A percentile compares a stretch with the other conserved stretches of the same genome.
These are phyloP conservation scores for Claviceps africana DNA, from an alignment of 2,329 filamentous ascomycete genomes.

Conservation along the genomic window DNA sequence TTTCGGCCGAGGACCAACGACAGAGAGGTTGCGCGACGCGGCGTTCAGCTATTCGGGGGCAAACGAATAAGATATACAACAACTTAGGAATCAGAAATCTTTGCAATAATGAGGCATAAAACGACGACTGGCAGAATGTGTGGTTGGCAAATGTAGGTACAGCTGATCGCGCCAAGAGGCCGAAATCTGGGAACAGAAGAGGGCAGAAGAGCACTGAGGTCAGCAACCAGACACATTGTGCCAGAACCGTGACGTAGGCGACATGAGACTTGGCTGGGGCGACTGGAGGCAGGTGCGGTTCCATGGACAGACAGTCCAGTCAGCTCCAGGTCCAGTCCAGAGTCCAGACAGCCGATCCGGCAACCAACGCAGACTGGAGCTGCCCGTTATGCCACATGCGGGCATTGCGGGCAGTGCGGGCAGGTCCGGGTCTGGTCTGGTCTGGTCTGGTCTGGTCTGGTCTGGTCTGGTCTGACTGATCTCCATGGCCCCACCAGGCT, in stretches of 20 bases:
- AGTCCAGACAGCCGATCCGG: no score
- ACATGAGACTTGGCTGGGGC: not conserved
- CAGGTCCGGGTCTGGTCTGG: not conserved
- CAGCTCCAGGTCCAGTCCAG: no score
- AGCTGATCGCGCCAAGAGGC: not conserved
- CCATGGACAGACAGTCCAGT: no score
- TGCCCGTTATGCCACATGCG: no score
- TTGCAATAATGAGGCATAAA: not conserved
- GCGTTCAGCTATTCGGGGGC: not conserved
- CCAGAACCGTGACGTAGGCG: slow-evolving; percentile 1
- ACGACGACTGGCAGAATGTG: not conserved
- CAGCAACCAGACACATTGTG: not conserved
- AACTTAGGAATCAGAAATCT: not conserved
- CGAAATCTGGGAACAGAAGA: not conserved
- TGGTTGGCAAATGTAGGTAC: not conserved
- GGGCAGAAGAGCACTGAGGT: no score
- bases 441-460: not conserved
- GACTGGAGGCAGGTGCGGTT: no score
- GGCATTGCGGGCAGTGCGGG: no score
- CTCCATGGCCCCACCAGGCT: not conserved
- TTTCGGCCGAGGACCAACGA: not conserved
- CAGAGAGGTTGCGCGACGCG: not conserved
- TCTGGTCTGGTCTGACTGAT: not conserved
- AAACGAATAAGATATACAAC: not conserved
- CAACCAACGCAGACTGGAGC: no score